Evolutionary conservation across 1,139 yeast species (phyloP).

Genomic region (Geotrichum histeridarum): DNA sequence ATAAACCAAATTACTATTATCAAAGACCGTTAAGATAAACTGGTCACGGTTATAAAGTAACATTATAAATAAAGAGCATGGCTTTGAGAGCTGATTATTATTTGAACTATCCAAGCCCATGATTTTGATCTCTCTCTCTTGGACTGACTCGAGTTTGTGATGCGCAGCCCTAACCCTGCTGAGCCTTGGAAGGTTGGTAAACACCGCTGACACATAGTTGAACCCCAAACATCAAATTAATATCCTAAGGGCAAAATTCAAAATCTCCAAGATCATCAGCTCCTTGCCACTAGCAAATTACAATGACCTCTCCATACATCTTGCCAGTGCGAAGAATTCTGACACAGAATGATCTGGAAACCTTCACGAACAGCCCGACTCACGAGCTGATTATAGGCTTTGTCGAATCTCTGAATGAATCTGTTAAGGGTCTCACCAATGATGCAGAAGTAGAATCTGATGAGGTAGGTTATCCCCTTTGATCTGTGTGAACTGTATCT

Average conservation of each 20-base stretch:
- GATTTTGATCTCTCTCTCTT: no score
- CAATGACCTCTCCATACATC: not conserved
- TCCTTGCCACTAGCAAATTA: not conserved
- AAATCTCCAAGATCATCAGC: not conserved
- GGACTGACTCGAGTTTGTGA: no score
- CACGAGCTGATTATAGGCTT: constrained; percentile 51
- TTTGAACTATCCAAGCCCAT: no score
- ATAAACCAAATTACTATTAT: not conserved
- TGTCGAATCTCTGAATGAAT: constrained; percentile 53
- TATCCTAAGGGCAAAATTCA: not conserved
- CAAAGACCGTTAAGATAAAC: not conserved
- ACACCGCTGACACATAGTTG: not conserved
- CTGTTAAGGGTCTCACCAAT: constrained; percentile 58
- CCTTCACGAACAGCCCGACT: constrained; percentile 56
- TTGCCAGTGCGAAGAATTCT: constrained; percentile 45
- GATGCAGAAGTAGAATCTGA: constrained; percentile 25
- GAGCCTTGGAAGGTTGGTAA: not conserved
- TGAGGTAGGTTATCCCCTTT: not conserved
- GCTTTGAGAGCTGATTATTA: not conserved
- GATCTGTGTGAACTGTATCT: not conserved
- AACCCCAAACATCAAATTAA: not conserved
- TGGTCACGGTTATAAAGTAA: not conserved
- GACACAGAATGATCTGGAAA: constrained; percentile 54
- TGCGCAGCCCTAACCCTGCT: not conserved
- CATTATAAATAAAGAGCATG: not conserved